Conservation (phyloP, 495 filamentous ascomycete species). For the Aspergillus egyptiacus region DNA sequence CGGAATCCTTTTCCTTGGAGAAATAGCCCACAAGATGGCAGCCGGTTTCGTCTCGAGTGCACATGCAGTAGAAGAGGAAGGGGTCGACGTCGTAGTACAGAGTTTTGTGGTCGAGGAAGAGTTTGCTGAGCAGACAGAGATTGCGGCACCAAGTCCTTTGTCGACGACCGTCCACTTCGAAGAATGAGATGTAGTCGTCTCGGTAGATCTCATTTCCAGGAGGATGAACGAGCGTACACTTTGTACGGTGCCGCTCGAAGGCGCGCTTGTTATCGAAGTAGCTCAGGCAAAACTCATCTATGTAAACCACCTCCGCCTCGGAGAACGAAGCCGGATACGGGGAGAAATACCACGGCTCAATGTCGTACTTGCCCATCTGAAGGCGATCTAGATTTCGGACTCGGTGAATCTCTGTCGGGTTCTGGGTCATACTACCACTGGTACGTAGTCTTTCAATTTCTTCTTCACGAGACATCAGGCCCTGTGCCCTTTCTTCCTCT, state of each 20-base stretch:
- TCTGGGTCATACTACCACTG: conserved; percentile 95
- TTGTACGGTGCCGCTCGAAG: conserved; percentile 77
- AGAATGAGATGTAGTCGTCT: conserved; percentile 90
- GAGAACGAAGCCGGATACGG: conserved; percentile 87
- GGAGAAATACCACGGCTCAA: conserved; percentile 98
- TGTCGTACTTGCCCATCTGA: conserved; percentile 86
- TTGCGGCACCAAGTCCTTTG: conserved; percentile 97
- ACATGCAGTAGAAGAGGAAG: conserved; percentile 99
- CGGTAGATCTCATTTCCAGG: conserved; percentile 98
- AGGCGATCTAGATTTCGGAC: conserved; percentile 89
- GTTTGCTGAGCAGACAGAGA: conserved; percentile 85
- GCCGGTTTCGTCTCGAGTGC: conserved; percentile 73
- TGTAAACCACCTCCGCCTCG: conserved; percentile 82
- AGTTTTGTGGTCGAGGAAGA: conserved; percentile 98
- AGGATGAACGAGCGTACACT: conserved; percentile 88
- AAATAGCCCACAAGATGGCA: conserved; percentile 96
- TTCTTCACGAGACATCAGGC: conserved; percentile 72
- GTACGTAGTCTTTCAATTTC: conserved; percentile 95
- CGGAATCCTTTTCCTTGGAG: conserved; percentile 95
- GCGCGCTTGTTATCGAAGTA: conserved; percentile 77
- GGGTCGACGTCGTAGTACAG: conserved; percentile 99
- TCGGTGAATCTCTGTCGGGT: conserved; percentile 91
- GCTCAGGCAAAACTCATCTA: conserved; percentile 94
- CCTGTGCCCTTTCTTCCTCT: conserved; percentile 40
- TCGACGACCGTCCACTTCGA: conserved; percentile 93